Conservation (phyloP, 1,284 basidiomycete species). For the Sparassis latifolia region DNA sequence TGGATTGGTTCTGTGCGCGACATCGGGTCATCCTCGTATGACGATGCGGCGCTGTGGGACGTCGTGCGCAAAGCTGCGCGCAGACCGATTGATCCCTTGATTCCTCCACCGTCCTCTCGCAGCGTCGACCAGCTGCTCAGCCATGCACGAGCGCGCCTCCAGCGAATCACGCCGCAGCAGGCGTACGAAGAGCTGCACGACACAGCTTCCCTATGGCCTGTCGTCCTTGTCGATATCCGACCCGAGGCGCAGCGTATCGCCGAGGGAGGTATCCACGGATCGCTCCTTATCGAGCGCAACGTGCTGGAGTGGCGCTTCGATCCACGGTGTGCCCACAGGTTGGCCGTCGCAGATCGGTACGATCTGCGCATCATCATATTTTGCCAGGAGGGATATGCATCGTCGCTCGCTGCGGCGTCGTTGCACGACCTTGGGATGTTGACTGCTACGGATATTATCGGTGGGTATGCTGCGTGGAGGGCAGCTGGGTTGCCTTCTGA, state of each 20-base stretch:
- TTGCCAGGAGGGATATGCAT: conserved; percentile 64
- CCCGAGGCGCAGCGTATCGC: conserved; percentile 46
- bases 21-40: conserved; percentile 45
- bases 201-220: conserved; percentile 45
- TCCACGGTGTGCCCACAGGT: conserved; percentile 45
- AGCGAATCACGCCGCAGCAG: conserved; percentile 53
- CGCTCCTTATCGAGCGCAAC: conserved; percentile 63
- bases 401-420: conserved; percentile 61
- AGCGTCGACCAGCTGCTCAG: conserved; percentile 49
- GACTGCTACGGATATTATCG: conserved; percentile 69
- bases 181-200: conserved; percentile 55
- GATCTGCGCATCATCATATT: conserved; percentile 66
- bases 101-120: conserved; percentile 56
- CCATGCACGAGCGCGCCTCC: conserved; percentile 51
- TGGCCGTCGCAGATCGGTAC: conserved; percentile 62
- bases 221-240: conserved; percentile 71
- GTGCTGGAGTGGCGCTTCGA: conserved; percentile 73
- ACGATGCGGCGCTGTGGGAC: conserved; percentile 59
- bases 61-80: conserved; percentile 54
- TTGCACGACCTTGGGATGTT: conserved; percentile 61
- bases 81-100: conserved; percentile 49
- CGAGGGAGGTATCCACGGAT: conserved; percentile 53
- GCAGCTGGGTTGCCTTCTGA: conserved; percentile 46
- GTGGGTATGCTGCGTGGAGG: conserved; percentile 67
- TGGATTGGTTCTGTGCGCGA: conserved; percentile 46